A percentile compares a stretch with the other conserved stretches of the same genome.
phyloP scores from a whole-genome alignment of 306 rosid species.

The Rosa persica region DNA sequence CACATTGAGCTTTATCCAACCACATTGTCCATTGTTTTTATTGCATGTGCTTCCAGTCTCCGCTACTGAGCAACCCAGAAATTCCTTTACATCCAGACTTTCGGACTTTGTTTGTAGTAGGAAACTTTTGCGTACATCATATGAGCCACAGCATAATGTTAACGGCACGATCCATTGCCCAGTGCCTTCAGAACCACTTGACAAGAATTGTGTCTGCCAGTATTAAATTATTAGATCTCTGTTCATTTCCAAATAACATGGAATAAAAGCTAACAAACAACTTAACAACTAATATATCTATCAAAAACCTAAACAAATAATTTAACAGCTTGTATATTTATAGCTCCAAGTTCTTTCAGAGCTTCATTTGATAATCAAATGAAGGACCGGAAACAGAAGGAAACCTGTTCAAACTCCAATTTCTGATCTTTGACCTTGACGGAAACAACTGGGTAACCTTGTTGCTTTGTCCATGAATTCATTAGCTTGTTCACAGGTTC shows the following conservation, averaged over 20 bases:
- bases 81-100: slow-evolving; percentile 56
- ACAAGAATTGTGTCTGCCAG: slow-evolving; percentile 82
- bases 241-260: slow-evolving; percentile 1
- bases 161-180: slow-evolving; percentile 90
- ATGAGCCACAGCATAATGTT: slow-evolving; percentile 73
- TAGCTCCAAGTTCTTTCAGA: slow-evolving; percentile 1
- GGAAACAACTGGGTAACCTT: slow-evolving; percentile 89
- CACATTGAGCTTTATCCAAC: slow-evolving; percentile 91
- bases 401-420: slow-evolving; percentile 88
- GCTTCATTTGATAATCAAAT: slow-evolving; percentile 9
- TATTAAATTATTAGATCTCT: slow-evolving; percentile 20
- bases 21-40: slow-evolving; percentile 23
- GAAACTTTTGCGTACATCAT: slow-evolving; percentile 65
- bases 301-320: background rate
- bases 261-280: slow-evolving; percentile 6
- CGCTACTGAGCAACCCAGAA: slow-evolving; percentile 35
- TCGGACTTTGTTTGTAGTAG: slow-evolving; percentile 62
- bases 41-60: slow-evolving; percentile 26
- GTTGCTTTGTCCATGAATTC: slow-evolving; percentile 94
- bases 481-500: slow-evolving; percentile 87
- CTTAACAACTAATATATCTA: background rate
- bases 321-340: background rate
- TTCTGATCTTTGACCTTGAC: slow-evolving; percentile 58
- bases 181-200: slow-evolving; percentile 73
- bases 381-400: slow-evolving; percentile 21